Conservation (phyloP, 805 yeast genomes). For the Starmerella geochares region DNA sequence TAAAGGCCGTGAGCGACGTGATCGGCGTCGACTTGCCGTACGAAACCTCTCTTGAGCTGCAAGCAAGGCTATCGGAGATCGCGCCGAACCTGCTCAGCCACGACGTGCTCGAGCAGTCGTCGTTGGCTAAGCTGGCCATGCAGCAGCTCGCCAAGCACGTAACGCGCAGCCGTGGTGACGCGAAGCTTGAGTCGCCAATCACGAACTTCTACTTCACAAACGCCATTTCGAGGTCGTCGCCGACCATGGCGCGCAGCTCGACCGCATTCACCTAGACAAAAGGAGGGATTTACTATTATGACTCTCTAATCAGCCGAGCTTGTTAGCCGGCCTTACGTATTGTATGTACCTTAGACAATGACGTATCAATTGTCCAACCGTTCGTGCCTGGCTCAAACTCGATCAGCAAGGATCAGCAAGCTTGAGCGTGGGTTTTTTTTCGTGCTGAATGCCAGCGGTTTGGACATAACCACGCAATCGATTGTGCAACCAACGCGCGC, state of each 20-base stretch:
- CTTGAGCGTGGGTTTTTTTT: too few species aligned
- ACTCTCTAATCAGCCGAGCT: background rate
- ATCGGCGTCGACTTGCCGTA: slow-evolving; percentile 62
- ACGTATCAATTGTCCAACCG: background rate
- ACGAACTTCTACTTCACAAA: slow-evolving; percentile 81
- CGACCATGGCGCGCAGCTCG: slow-evolving; percentile 83
- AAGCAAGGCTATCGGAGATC: slow-evolving; percentile 59
- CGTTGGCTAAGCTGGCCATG: slow-evolving; percentile 45
- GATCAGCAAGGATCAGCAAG: too few species aligned
- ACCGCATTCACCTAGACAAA: slow-evolving; percentile 32
- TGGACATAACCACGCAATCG: too few species aligned
- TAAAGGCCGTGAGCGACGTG: slow-evolving; percentile 74
- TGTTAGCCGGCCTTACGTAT: background rate
- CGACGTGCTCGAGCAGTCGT: slow-evolving; percentile 62
- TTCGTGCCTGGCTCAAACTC: too few species aligned
- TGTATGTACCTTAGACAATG: slow-evolving; percentile 3
- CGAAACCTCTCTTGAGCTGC: slow-evolving; percentile 57
- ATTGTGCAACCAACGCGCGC: too few species aligned
- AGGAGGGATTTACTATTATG: background rate
- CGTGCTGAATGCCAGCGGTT: too few species aligned
- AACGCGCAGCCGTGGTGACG: slow-evolving; percentile 31
- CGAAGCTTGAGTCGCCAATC: slow-evolving; percentile 53
- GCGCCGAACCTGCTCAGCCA: slow-evolving; percentile 74
- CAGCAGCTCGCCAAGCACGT: slow-evolving; percentile 33
- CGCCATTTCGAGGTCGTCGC: slow-evolving; percentile 74